Evolutionary conservation across 2,329 filamentous ascomycete genomes (phyloP), one percentile per base, ranked within the genome.

Genomic region (Pseudopithomyces maydicus): DNA sequence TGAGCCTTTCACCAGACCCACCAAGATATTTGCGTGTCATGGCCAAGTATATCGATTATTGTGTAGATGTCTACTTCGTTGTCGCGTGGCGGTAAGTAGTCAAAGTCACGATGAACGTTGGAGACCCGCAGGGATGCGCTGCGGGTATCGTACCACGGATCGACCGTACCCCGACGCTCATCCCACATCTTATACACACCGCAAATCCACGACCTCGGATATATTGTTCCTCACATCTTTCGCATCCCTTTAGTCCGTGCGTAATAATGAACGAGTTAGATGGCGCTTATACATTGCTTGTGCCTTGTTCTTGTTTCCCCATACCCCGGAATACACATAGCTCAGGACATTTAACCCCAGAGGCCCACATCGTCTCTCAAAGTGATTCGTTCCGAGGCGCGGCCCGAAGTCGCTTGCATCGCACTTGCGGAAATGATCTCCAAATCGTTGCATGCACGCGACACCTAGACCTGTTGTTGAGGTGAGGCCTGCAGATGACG

Each of bases 21-120:
- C 81, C 81, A 47, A 83, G 77, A 57, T 82, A 84, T 63, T 77
- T 79, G 43, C 77, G 77, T 29, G 76, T 75, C 78, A 84, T 78
- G 42, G 14, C 26, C 12, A 11, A 7, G 11, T 12, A 11, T 36
- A n/a, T 20, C 19, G 33, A 14, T 23, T 35, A 3, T 19, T n/a
- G 35, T 14, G 6, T 14, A 38, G 32, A 38, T 5, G 35, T 38
- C 12, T 14, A 38, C 35, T 14, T 14, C 12, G 14, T 5, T 36
- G 35, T 36, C 11, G 35, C 14, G 35, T 36, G 11, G 35, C 14
- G 35, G 11, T 36, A 15, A 38, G 14, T 17, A 38, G 39, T n/a
- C 11, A 14, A 41, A 17, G 38, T 41, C 8, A 17, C n/a, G 38
- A 41, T 10, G 17, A 17, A n/a, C 38, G 26, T 35, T 39, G 47